These are phyloP conservation scores for Hortiboletus campestris DNA, from an alignment of 768 basidiomycete species.

Conservation along the genomic window DNA sequence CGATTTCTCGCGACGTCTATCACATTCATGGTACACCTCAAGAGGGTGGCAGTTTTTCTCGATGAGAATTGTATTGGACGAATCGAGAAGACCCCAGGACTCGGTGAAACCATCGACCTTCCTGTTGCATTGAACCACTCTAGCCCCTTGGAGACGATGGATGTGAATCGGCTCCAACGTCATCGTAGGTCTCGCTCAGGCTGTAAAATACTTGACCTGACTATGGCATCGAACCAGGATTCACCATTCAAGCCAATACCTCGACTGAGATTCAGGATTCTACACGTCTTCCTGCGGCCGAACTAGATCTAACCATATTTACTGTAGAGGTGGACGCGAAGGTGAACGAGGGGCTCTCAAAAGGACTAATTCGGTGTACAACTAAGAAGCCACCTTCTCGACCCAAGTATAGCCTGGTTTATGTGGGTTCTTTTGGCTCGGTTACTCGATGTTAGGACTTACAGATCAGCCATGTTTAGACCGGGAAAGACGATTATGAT, in stretches of 20 bases:
- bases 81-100: slow-evolving; percentile 56
- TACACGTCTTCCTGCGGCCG: too few species aligned
- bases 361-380: neutral
- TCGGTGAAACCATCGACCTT: slow-evolving; percentile 45
- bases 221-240: slow-evolving; percentile 37
- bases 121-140: slow-evolving; percentile 52
- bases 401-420: slow-evolving; percentile 2
- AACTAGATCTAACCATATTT: slow-evolving; percentile 29
- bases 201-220: neutral
- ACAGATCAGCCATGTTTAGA: neutral
- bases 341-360: neutral
- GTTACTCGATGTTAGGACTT: neutral
- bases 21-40: slow-evolving; percentile 83
- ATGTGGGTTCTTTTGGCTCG: neutral
- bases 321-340: slow-evolving; percentile 11
- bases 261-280: neutral
- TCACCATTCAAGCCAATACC: slow-evolving; percentile 62
- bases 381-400: neutral
- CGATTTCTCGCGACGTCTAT: slow-evolving; percentile 91
- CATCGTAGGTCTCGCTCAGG: slow-evolving; percentile 15
- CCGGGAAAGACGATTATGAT: slow-evolving; percentile 6
- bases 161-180: slow-evolving; percentile 51
- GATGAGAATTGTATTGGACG: slow-evolving; percentile 67
- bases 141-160: slow-evolving; percentile 65
- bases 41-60: slow-evolving; percentile 72